phyloP scores from a whole-genome alignment of 148 eudicot genomes.

The Suaeda aralocaspica region DNA sequence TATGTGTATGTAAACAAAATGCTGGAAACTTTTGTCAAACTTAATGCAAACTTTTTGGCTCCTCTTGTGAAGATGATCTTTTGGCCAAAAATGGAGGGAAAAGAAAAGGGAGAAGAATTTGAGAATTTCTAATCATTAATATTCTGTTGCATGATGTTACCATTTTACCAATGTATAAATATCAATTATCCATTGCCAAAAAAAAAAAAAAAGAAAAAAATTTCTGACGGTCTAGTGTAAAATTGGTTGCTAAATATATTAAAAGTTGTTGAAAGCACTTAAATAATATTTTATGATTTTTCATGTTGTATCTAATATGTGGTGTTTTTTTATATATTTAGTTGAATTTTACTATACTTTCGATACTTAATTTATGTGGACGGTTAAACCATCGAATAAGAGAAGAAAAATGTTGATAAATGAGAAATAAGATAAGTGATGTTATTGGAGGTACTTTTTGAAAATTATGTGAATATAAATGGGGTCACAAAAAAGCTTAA shows the following conservation, averaged over 20 bases:
- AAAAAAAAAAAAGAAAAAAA: too few species aligned
- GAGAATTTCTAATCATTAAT: constrained; percentile 25
- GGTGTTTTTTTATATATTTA: too few species aligned
- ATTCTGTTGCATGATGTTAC: constrained; percentile 25
- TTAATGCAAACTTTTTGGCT: constrained; percentile 32
- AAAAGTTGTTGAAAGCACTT: too few species aligned
- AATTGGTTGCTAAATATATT: too few species aligned
- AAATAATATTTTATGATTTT: too few species aligned
- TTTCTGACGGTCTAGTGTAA: too few species aligned
- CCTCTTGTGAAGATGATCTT: constrained; percentile 18
- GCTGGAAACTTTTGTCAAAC: constrained; percentile 36
- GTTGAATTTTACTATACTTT: too few species aligned
- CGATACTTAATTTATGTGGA: too few species aligned
- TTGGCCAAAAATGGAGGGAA: constrained; percentile 29
- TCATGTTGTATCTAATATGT: too few species aligned
- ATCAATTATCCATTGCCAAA: too few species aligned
- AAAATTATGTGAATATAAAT: neutral
- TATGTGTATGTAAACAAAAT: constrained; percentile 31
- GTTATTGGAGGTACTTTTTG: constrained; percentile 18
- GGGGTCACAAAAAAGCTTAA: constrained; percentile 7
- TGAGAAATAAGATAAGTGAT: neutral
- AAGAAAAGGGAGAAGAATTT: constrained; percentile 26
- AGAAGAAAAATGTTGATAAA: too few species aligned
- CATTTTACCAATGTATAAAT: constrained; percentile 5
- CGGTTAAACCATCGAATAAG: too few species aligned